Percentiles rank a stretch among this genome's conserved stretches.
phyloP scores from a whole-genome alignment of 169 alveolate genomes.

The Plasmodium relictum region DNA sequence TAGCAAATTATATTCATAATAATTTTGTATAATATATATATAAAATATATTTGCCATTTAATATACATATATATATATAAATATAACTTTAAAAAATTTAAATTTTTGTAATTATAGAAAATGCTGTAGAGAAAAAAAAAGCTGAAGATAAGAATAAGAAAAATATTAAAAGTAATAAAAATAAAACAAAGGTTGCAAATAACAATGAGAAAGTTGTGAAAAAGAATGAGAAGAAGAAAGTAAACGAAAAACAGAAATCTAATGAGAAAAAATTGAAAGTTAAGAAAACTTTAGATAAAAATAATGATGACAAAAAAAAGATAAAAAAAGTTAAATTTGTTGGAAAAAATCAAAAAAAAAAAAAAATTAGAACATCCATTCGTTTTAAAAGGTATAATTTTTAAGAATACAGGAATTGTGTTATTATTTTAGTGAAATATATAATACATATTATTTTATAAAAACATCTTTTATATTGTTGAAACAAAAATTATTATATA shows the following conservation, averaged over 20 bases:
- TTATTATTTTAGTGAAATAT: background rate
- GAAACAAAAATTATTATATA: background rate
- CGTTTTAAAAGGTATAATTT: constrained; percentile 27
- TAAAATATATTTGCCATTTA: too few species aligned
- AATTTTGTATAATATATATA: too few species aligned
- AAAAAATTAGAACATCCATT: constrained; percentile 34
- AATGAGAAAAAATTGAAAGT: constrained; percentile 11
- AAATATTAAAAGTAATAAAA: constrained; percentile 6
- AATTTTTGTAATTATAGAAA: constrained; percentile 1
- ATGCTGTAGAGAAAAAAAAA: constrained; percentile 11
- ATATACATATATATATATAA: too few species aligned
- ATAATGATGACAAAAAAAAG: constrained; percentile 6
- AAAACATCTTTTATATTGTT: background rate
- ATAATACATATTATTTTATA: too few species aligned
- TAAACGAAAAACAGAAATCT: constrained; percentile 9
- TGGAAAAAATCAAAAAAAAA: constrained; percentile 14
- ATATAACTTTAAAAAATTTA: too few species aligned
- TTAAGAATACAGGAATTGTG: background rate
- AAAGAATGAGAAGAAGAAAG: constrained; percentile 19
- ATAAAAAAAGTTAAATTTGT: background rate
- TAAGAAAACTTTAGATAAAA: constrained; percentile 23
- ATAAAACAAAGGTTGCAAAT: background rate
- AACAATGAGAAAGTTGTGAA: constrained; percentile 11
- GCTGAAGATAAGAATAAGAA: constrained; percentile 17
- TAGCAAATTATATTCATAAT: too few species aligned